Evolutionary conservation across 208 protist genomes (phyloP), one percentile per base, ranked within the genome.

Genomic region (Herpetomonas tarakana): DNA sequence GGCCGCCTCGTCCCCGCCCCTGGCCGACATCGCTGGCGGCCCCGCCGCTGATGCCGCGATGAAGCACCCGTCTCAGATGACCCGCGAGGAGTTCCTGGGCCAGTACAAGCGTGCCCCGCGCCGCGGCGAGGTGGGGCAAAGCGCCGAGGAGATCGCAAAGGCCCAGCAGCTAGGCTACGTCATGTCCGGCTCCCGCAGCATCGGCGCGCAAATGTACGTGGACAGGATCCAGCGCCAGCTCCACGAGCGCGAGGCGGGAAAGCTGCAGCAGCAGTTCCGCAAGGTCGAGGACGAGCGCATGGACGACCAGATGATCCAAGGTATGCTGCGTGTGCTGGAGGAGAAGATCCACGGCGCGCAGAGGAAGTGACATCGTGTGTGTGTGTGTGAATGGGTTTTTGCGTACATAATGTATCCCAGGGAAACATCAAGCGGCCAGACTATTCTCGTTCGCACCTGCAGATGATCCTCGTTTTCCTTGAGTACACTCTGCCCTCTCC

Each of bases 41-140:
- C 3, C 28, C 62, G 26, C 47, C 58, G 4, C 39, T 45, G 24
- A 35, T 53, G 29, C 35, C 19, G 52, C 65, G 18, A 44, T 63
- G 21, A 94, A 94, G 59, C 88, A 95, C 66, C 88, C 88, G 2
- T 92, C 86, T 3, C 88, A 95, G 60, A 95, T 95, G 88, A 89
- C 86, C 7, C 68, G 82, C 2, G 86, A 92, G 51, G 86, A 95
- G 57, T 95, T 93, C 60, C 71, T 95, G 1, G 59, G 71, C 26
- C 89, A 95, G 62, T 95, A 85, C 71, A 95, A 95, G 69, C 77
- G 89, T 16, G 83, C 86, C 0, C 89, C 89, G 31, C 83, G 89
- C 21, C 86, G 83, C 22, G 89, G 89, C 24, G 89, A 95, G 66
- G 83, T 95, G 53, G 89, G 89, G 24, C 86, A 91, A 50, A 75